Evolutionary conservation across 2,329 filamentous ascomycete species (phyloP), one percentile per base, ranked within the genome.

Genomic region (Epichloe glyceriae): DNA sequence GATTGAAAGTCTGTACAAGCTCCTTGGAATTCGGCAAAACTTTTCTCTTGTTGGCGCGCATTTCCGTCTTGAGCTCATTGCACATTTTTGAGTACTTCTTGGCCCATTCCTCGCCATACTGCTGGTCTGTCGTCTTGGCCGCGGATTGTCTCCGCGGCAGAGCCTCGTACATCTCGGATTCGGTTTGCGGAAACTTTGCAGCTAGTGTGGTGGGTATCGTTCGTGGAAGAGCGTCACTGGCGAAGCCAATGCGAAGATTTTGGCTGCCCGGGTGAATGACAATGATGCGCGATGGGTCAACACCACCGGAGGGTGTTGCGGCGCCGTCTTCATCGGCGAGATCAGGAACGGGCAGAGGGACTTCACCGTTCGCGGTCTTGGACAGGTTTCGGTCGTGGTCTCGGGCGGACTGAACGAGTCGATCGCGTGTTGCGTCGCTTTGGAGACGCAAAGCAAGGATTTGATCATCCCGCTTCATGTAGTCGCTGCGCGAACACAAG

Each of bases 1-100:
- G 81, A 67, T 98, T 98, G 75, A 87, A 97, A 63, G 95, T 97
- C 56, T 90, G 82, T 1, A 96, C 91, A 52, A 96, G 74, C 62
- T 98, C 93, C 66, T 95, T 95, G 0, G 90, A 96, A 64, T 97
- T 97, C n/a, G 93, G 93, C 47, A 97, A 71, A 15, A 96, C 90
- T 64, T 95, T 86, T 63, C 88, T 83, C 74, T 97, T 97, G 70
- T 95, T 95, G 58, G 82, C 80, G 54, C 91, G 83, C 87, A 97
- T 95, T 48, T 88, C 86, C 2, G 84, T 72, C 69, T 95, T 95
- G 54, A 98, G 79, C 43, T 96, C 90, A 50, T 83, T 82, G 53
- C 82, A 87, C 84, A 93, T 86, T 62, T 84, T 85, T 51, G 80
- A 80, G 68, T 90, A 97, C 62, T 78, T 82, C 64, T 82, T 82